Percentiles rank a stretch among this genome's conserved stretches.
These are phyloP conservation scores for Hortiboletus rubellus DNA, from an alignment of 1,284 basidiomycete genomes.

Conservation along the genomic window DNA sequence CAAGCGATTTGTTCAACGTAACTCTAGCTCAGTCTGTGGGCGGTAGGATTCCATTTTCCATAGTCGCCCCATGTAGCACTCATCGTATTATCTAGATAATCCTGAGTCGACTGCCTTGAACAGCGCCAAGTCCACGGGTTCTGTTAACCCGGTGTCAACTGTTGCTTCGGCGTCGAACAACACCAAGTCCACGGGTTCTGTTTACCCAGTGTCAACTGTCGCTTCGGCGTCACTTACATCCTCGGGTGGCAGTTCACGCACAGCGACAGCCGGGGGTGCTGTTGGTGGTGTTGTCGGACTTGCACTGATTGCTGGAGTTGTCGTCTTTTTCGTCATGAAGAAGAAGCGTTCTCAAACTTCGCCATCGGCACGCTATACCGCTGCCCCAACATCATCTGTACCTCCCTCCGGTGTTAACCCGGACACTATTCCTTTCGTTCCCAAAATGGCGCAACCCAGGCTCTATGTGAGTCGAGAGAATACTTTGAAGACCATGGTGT, in stretches of 20 bases:
- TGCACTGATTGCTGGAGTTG: constrained; percentile 27
- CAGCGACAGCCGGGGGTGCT: constrained; percentile 38
- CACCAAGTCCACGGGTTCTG: constrained; percentile 21
- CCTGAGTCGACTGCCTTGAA: constrained; percentile 30
- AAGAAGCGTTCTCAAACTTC: constrained; percentile 25
- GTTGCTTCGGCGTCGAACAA: not conserved
- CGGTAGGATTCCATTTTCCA: constrained; percentile 18
- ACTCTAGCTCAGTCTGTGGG: constrained; percentile 25
- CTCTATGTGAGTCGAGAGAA: constrained; percentile 30
- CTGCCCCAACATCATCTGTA: not conserved
- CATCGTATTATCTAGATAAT: constrained; percentile 19
- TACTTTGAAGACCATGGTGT: not conserved
- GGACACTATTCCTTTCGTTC: constrained; percentile 11
- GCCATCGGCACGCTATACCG: constrained; percentile 15
- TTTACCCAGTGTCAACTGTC: not conserved
- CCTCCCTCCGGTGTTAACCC: constrained; percentile 6
- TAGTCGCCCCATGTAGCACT: not conserved
- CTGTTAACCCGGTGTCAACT: not conserved
- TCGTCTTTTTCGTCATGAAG: constrained; percentile 32
- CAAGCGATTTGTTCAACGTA: constrained; percentile 19
- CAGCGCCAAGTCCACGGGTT: constrained; percentile 20
- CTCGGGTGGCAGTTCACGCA: constrained; percentile 5
- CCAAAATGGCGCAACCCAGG: constrained; percentile 29
- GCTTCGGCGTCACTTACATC: not conserved
- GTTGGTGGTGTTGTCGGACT: constrained; percentile 40